A percentile compares a stretch with the other conserved stretches of the same genome.
Conservation (phyloP, 2,329 filamentous ascomycete genomes). For the Nothophoma quercina region DNA sequence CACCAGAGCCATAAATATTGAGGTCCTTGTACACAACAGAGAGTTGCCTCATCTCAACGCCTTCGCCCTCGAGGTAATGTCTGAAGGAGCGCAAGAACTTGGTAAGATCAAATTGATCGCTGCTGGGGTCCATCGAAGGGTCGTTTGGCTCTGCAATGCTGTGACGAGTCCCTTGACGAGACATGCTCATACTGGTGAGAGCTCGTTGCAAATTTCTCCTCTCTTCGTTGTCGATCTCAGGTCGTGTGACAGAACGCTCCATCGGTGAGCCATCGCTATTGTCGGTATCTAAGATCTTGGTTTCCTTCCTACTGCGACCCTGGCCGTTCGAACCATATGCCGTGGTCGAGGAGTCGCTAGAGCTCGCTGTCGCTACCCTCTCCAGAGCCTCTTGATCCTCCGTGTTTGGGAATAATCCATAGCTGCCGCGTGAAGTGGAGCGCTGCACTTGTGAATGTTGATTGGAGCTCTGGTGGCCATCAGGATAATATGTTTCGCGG, state of each 20-base stretch:
- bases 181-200: constrained; percentile 31
- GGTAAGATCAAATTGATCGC: constrained; percentile 61
- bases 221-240: constrained; percentile 36
- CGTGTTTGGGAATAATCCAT: constrained; percentile 9
- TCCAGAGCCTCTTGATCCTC: constrained; percentile 20
- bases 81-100: constrained; percentile 62
- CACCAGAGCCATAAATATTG: constrained; percentile 71
- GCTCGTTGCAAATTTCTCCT: constrained; percentile 37
- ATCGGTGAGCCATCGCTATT: constrained; percentile 14
- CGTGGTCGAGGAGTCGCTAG: constrained; percentile 32
- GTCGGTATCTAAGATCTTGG: constrained; percentile 11
- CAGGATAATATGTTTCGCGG: constrained; percentile 39
- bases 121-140: constrained; percentile 61
- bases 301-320: constrained; percentile 10
- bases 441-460: not conserved
- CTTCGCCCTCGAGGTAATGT: constrained; percentile 62
- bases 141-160: constrained; percentile 49
- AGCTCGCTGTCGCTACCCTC: constrained; percentile 19
- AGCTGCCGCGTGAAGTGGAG: constrained; percentile 7
- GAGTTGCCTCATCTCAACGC: constrained; percentile 61
- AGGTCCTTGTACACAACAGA: constrained; percentile 72
- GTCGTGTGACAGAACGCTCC: constrained; percentile 23
- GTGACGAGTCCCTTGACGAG: constrained; percentile 29
- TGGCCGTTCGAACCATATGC: constrained; percentile 21
- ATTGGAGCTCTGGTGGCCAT: constrained; percentile 25